These are phyloP conservation scores for Diaporthe nobilis DNA, from an alignment of 2,329 filamentous ascomycete species.

Conservation along the genomic window DNA sequence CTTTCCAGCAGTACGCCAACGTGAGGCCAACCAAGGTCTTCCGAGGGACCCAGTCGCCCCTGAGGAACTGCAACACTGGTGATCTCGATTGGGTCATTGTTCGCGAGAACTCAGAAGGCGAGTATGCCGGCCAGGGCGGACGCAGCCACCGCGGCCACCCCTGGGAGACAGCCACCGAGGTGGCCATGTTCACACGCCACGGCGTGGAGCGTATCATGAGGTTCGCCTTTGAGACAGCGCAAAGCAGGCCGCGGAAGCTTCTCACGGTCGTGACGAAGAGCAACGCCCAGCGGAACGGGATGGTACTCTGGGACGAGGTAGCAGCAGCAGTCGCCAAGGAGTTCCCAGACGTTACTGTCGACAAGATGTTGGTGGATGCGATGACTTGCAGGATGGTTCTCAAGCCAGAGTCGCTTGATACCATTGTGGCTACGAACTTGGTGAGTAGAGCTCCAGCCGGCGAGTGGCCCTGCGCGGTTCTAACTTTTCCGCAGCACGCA, in stretches of 20 bases:
- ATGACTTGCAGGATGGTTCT: constrained; percentile 68
- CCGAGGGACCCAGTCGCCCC: constrained; percentile 69
- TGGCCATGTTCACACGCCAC: constrained; percentile 73
- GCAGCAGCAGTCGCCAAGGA: constrained; percentile 67
- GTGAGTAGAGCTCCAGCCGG: constrained; percentile 44
- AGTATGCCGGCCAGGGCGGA: constrained; percentile 75
- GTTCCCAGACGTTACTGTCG: constrained; percentile 70
- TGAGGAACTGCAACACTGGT: constrained; percentile 61
- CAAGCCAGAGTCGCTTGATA: constrained; percentile 71
- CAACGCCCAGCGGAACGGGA: constrained; percentile 76
- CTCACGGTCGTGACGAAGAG: constrained; percentile 76
- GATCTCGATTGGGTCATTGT: constrained; percentile 77
- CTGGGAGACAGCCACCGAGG: constrained; percentile 74
- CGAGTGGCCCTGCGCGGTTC: not conserved
- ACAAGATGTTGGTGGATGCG: constrained; percentile 75
- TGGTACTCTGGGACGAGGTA: constrained; percentile 78
- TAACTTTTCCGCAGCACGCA: constrained; percentile 53
- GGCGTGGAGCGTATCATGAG: constrained; percentile 72
- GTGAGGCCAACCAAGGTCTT: constrained; percentile 73
- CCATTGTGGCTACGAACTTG: constrained; percentile 75
- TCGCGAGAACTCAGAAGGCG: constrained; percentile 76
- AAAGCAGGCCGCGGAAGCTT: constrained; percentile 66
- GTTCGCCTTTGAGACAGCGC: constrained; percentile 73
- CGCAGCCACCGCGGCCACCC: constrained; percentile 68
- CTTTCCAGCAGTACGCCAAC: constrained; percentile 77